Percentiles rank a stretch among this genome's conserved stretches.
Evolutionary conservation across 257 asterid genomes (phyloP).

Genomic region (Solanum pennellii): DNA sequence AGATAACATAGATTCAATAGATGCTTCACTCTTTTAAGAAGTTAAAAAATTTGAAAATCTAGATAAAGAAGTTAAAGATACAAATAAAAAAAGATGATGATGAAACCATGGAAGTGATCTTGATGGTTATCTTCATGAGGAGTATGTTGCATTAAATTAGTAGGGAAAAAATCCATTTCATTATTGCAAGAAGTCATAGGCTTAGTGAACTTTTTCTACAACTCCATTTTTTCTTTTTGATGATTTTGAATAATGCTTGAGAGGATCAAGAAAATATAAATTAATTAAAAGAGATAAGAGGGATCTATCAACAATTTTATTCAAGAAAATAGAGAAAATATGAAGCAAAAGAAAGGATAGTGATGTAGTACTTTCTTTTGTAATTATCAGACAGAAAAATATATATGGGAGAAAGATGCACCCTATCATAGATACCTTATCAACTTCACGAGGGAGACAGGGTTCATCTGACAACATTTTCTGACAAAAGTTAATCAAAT

Average conservation of each 20-base stretch:
- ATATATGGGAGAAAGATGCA: neutral
- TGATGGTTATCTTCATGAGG: constrained; percentile 35
- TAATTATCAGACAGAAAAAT: neutral
- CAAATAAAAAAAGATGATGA: neutral
- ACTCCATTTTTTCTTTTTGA: no score
- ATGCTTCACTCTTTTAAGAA: neutral
- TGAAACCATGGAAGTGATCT: constrained; percentile 16
- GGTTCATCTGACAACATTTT: neutral
- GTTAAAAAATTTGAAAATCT: neutral
- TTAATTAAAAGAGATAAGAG: neutral
- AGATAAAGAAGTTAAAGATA: neutral
- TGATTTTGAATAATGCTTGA: neutral
- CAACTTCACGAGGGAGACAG: constrained; percentile 6
- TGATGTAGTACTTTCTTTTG: constrained; percentile 1
- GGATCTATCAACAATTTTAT: neutral
- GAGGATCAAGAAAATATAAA: neutral
- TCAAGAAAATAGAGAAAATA: constrained; percentile 1
- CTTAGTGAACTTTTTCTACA: neutral
- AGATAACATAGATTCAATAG: neutral
- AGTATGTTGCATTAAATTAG: constrained; percentile 67
- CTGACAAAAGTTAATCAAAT: neutral
- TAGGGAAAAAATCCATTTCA: constrained; percentile 63
- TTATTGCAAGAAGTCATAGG: neutral
- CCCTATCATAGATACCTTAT: constrained; percentile 13
- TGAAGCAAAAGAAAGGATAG: neutral